These are phyloP conservation scores for Suillus subaureus DNA, from an alignment of 768 basidiomycete species.

Conservation along the genomic window DNA sequence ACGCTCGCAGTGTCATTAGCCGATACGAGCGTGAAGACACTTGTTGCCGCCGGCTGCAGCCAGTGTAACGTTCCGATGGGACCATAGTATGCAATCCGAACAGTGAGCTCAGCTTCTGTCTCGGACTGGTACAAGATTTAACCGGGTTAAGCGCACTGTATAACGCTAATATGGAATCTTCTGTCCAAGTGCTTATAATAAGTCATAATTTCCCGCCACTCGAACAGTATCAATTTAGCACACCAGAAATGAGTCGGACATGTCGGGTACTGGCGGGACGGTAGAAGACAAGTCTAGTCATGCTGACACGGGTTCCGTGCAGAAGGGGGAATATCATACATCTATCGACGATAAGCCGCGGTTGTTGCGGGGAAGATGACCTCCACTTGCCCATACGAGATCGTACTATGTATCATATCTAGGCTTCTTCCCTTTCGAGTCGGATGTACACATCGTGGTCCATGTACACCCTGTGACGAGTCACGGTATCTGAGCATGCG, in stretches of 20 bases:
- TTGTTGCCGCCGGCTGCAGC: not conserved
- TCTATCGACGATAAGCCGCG: not conserved
- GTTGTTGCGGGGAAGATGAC: constrained; percentile 2
- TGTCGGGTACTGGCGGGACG: not conserved
- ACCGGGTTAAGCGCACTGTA: not conserved
- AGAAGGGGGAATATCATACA: not conserved
- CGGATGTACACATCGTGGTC: not conserved
- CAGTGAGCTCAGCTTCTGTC: not conserved
- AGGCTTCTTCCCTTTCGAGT: not conserved
- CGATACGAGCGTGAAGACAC: not conserved
- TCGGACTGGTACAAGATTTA: too few relatives aligned
- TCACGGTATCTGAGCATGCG: not conserved
- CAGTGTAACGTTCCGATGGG: not conserved
- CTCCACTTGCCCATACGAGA: not conserved
- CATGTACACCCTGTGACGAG: not conserved
- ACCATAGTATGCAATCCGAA: too few relatives aligned
- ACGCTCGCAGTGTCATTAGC: constrained; percentile 8
- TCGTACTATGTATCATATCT: not conserved
- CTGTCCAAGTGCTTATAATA: constrained; percentile 7
- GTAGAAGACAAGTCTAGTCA: not conserved
- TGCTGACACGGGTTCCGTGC: not conserved
- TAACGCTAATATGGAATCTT: constrained; percentile 4
- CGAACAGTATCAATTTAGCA: too few relatives aligned
- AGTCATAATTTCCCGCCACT: not conserved
- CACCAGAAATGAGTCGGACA: too few relatives aligned